A percentile compares a stretch with the other conserved stretches of the same genome.
Conservation (phyloP, 1,284 basidiomycete genomes). For the Ceratobasidium sp. region DNA sequence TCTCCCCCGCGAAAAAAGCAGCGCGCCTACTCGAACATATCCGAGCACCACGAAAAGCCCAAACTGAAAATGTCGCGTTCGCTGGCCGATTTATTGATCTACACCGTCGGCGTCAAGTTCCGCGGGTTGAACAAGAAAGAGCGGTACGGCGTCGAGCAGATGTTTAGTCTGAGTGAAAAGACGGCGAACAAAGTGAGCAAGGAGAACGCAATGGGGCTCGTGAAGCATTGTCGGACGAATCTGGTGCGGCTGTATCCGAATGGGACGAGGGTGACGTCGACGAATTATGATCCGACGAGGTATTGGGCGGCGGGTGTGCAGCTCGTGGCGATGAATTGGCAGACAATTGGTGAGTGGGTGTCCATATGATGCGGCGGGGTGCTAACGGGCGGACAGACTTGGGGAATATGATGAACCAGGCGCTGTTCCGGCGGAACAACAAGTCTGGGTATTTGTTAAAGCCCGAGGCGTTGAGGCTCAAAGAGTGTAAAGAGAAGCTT, state of each 20-base stretch:
- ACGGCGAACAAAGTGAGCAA: conserved; percentile 65
- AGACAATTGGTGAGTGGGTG: conserved; percentile 79
- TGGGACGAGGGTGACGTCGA: conserved; percentile 81
- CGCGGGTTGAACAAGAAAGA: conserved; percentile 92
- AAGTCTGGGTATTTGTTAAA: conserved; percentile 92
- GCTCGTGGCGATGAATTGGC: conserved; percentile 98
- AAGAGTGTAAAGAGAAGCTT: conserved; percentile 68
- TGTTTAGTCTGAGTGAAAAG: conserved; percentile 93
- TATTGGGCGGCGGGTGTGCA: conserved; percentile 94
- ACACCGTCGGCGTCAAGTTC: conserved; percentile 96
- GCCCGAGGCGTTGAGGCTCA: conserved; percentile 77
- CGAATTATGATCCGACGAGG: conserved; percentile 90
- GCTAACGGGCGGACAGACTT: conserved; percentile 64
- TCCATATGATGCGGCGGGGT: conserved; percentile 6
- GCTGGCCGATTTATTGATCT: conserved; percentile 85
- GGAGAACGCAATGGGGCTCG: conserved; percentile 72
- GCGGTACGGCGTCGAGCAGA: conserved; percentile 85
- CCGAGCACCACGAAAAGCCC: conserved; percentile 45
- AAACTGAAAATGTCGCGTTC: conserved; percentile 74
- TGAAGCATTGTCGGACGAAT: conserved; percentile 90
- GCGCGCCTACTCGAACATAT: conserved; percentile 29
- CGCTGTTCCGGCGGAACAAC: conserved; percentile 92
- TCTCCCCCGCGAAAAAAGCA: conserved; percentile 35
- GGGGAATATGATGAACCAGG: conserved; percentile 90
- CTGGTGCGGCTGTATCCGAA: conserved; percentile 92